Evolutionary conservation across 345 rosid species (phyloP).

Genomic region (Lumnitzera racemosa): DNA sequence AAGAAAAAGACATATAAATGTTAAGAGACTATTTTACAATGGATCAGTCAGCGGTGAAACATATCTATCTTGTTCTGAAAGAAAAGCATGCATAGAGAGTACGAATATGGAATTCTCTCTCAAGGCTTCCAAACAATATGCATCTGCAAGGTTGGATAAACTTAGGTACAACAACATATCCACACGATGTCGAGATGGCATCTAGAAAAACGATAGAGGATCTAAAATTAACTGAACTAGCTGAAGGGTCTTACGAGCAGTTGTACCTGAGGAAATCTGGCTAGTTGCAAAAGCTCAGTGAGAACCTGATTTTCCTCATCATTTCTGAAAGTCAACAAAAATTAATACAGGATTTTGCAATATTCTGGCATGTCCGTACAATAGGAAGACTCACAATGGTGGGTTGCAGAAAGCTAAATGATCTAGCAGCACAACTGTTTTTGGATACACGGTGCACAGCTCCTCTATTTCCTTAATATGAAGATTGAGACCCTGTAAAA

Average conservation of each 20-base stretch:
- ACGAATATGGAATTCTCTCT: too few relatives aligned
- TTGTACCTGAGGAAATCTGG: slow-evolving; percentile 72
- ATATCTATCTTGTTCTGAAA: too few relatives aligned
- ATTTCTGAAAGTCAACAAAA: slow-evolving; percentile 38
- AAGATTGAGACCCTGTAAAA: slow-evolving; percentile 67
- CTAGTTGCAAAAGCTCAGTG: slow-evolving; percentile 63
- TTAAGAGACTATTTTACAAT: too few relatives aligned
- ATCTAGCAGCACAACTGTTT: slow-evolving; percentile 67
- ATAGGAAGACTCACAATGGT: slow-evolving; percentile 41
- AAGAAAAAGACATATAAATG: too few relatives aligned
- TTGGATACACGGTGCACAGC: slow-evolving; percentile 71
- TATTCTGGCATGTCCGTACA: not conserved
- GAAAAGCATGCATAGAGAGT: too few relatives aligned
- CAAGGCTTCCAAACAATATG: too few relatives aligned
- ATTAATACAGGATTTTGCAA: not conserved
- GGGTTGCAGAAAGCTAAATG: slow-evolving; percentile 91
- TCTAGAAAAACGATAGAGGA: slow-evolving; percentile 1
- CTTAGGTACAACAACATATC: too few relatives aligned
- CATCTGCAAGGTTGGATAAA: too few relatives aligned
- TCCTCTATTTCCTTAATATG: slow-evolving; percentile 76
- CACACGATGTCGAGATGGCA: not conserved
- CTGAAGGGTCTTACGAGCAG: not conserved
- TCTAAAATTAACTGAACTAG: not conserved
- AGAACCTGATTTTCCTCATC: slow-evolving; percentile 53
- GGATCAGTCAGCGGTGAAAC: too few relatives aligned